phyloP scores from a whole-genome alignment of 176 grass and related monocot genomes.

The Hyparrhenia diplandra region DNA sequence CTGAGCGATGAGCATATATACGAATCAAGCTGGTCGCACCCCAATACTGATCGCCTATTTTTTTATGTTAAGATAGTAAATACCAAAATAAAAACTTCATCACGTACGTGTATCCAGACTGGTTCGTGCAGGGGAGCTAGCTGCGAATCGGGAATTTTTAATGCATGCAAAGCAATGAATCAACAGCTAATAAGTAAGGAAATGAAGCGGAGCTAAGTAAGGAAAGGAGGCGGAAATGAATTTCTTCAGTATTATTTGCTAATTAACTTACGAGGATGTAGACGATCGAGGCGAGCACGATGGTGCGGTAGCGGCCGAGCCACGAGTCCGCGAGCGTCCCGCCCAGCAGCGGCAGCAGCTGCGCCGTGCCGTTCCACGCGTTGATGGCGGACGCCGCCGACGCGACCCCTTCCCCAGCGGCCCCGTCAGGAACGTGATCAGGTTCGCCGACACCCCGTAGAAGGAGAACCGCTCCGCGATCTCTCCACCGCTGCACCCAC shows the following conservation, averaged over 20 bases:
- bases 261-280: constrained; percentile 2
- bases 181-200: not conserved
- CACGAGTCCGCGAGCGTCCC: constrained; percentile 40
- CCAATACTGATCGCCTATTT: not conserved
- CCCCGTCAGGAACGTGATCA: constrained; percentile 55
- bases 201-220: too few species aligned
- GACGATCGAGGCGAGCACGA: constrained; percentile 20
- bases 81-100: not conserved
- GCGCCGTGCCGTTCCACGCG: constrained; percentile 46
- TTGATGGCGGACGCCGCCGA: constrained; percentile 42
- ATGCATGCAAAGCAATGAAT: not conserved
- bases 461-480: constrained; percentile 46
- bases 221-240: not conserved
- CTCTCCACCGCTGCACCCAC: constrained; percentile 51
- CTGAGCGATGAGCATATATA: not conserved
- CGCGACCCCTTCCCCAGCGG: constrained; percentile 38
- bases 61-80: not conserved
- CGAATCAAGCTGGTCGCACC: not conserved
- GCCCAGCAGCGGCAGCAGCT: constrained; percentile 49
- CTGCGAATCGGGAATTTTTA: not conserved
- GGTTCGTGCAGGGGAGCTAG: not conserved
- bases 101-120: not conserved
- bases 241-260: not conserved
- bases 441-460: constrained; percentile 43
- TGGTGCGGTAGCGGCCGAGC: constrained; percentile 45